Evolutionary conservation across 495 filamentous ascomycete species (phyloP), one percentile per base, ranked within the genome.

Genomic region (Xylaria scruposa): DNA sequence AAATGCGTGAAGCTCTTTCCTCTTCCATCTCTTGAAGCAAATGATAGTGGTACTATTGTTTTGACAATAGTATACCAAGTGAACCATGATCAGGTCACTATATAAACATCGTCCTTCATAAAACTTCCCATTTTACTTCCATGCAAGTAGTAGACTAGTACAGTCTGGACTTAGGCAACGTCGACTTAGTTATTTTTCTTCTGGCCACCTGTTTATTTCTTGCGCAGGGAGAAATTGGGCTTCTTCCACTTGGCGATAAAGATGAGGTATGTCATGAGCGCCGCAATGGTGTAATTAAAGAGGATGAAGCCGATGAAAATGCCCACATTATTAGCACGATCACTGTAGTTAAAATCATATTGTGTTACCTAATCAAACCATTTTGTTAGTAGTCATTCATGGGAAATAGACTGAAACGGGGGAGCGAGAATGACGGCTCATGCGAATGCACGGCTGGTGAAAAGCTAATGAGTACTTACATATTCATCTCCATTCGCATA

Each of bases 291-390:
- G 56, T 75, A 79, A 44, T 79, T 79, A 44, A 80, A 80, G 3
- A 68, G 36, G 51, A 78, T 79, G 59, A 80, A 81, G 26, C 73
- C 77, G 46, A 81, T 79, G 29, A 81, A 79, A 29, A 78, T 72
- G 9, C 77, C 80, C 26, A 81, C 53, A 44, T 80, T 77, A 0
- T 42, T 70, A 33, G 44, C 40, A 24, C 70, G 68, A 47, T 74
- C 21, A 19, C 36, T 54, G 53, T 70, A 77, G 29, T 71, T 67
- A 56, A 56, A 68, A 24, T 49, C 66, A 47, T 49, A 68, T 68
- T 68, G 66, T 4, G 51, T 42, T 4, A 53, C 49, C 63, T 51
- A 9, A 58, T 36, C 33, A 5, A 19, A 8, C 29, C 10, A 10
- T 4, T 44, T 33, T 4, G 44, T 21, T n/a, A 66, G 17, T 17